phyloP scores from a whole-genome alignment of 2,329 filamentous ascomycete genomes.

The Dactylellina leptospora region DNA sequence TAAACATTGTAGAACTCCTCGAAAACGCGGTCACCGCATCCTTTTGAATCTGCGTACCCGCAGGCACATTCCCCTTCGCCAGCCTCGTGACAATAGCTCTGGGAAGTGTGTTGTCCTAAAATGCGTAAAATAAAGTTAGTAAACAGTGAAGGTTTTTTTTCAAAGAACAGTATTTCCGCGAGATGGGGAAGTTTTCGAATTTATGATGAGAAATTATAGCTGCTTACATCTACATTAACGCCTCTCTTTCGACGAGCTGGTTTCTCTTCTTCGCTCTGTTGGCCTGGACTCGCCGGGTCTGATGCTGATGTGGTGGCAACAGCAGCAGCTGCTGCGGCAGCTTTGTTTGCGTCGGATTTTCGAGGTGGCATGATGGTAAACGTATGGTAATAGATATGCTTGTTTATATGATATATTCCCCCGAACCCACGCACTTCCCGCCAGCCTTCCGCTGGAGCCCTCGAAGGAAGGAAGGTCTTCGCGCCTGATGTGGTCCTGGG shows the following conservation, averaged over 20 bases:
- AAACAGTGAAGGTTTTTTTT: too few species aligned
- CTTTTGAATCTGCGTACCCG: conserved; percentile 73
- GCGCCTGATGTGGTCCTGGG: not conserved
- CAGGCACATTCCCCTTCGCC: conserved; percentile 79
- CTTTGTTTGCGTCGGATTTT: conserved; percentile 39
- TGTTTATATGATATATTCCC: too few species aligned
- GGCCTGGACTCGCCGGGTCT: conserved; percentile 25
- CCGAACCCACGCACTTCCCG: too few species aligned
- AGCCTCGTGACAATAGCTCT: conserved; percentile 83
- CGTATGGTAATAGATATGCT: too few species aligned
- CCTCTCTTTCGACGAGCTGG: conserved; percentile 14
- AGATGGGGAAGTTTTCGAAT: too few species aligned
- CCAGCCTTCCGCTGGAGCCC: too few species aligned
- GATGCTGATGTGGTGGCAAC: conserved; percentile 2
- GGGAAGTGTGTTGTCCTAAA: conserved; percentile 77
- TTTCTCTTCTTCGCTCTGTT: conserved; percentile 31
- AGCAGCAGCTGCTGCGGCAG: conserved; percentile 3
- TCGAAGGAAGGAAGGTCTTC: too few species aligned
- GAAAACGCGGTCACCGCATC: conserved; percentile 81
- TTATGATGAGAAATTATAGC: too few species aligned
- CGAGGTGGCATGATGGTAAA: conserved; percentile 34
- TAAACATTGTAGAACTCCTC: conserved; percentile 83
- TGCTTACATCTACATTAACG: conserved; percentile 43
- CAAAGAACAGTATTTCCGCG: not conserved
- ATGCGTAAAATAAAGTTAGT: too few species aligned